Evolutionary conservation across 2,329 filamentous ascomycete genomes (phyloP).

Genomic region (Colletotrichum magnum): DNA sequence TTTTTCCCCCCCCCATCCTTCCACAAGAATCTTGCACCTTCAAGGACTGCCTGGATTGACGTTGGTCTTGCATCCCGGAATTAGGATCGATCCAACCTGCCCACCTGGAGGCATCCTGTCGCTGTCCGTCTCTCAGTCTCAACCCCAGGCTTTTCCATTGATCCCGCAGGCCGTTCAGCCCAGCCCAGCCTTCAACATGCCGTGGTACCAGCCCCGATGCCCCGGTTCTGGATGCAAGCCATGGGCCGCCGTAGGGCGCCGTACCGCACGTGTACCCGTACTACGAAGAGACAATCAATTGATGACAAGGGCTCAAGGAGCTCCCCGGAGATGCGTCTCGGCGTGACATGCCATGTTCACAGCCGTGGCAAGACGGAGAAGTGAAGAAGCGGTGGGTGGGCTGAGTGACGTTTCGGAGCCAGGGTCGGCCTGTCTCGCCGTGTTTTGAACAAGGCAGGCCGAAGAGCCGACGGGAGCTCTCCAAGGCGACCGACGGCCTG

Average conservation of each 20-base stretch:
- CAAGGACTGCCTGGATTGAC: constrained; percentile 11
- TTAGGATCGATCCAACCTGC: neutral
- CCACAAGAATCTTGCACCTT: neutral
- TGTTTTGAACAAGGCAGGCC: constrained; percentile 10
- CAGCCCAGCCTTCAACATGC: neutral
- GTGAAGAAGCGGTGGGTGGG: constrained; percentile 42
- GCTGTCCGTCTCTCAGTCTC: neutral
- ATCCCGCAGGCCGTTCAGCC: no score
- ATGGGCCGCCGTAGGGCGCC: constrained; percentile 8
- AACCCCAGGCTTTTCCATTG: no score
- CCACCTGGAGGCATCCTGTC: neutral
- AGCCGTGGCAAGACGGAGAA: constrained; percentile 40
- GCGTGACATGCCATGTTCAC: constrained; percentile 4
- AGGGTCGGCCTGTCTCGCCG: constrained; percentile 24
- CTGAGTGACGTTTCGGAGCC: constrained; percentile 29
- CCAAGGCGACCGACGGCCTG: no score
- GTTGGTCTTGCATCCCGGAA: neutral
- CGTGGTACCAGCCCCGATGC: constrained; percentile 20
- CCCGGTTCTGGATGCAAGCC: constrained; percentile 4
- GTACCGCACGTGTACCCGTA: no score
- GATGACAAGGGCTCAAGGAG: neutral
- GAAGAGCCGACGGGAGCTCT: no score
- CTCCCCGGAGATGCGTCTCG: neutral
- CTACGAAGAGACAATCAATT: no score
- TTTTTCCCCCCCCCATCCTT: no score